Evolutionary conservation across 2,329 filamentous ascomycete species (phyloP), one percentile per base, ranked within the genome.

Genomic region (Dryadomyces sulphureus): DNA sequence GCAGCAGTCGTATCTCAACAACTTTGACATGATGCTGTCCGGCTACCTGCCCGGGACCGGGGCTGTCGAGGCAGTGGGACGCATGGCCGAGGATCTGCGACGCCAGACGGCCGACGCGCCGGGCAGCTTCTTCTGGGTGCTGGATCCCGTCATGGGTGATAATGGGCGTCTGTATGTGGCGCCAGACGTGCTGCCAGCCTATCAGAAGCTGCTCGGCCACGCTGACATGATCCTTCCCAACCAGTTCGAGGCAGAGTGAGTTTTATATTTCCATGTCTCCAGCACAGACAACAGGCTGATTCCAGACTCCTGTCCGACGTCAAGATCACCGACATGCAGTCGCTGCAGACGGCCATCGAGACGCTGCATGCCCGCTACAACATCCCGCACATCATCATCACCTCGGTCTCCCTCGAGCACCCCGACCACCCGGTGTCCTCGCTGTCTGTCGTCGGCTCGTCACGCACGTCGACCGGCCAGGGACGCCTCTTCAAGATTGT

Each of bases 111-210:
- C 66, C 32, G 67, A 65, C 14, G 78, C 81, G 6, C 80, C 84
- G 0, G 84, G 87, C 0, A 78, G 73, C 40, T 94, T 96, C 67
- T 96, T 96, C 65, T 96, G 90, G 90, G 86, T 94, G 3, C 73
- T 98, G 22, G 92, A 98, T 61, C 92, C 93, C 0, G 92, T 98
- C 41, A 98, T 98, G 92, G 92, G 92, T 25, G 92, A 98, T 60
- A 88, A 95, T 57, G 92, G 88, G 43, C 78, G 75, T 54, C 70
- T 98, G 12, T 98, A 98, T 59, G 90, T 98, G 7, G 84, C 82
- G 6, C 81, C 90, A 55, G 87, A 94, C 52, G 87, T 94, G 4
- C 84, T 96, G 16, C 89, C 89, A 0, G 88, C 84, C 14, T 98
- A 96, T 63, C 90, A 87, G 64, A 70, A 70, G 21, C 69, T 94